phyloP scores from a whole-genome alignment of 129 eudicot species.

The Solidago caesia region DNA sequence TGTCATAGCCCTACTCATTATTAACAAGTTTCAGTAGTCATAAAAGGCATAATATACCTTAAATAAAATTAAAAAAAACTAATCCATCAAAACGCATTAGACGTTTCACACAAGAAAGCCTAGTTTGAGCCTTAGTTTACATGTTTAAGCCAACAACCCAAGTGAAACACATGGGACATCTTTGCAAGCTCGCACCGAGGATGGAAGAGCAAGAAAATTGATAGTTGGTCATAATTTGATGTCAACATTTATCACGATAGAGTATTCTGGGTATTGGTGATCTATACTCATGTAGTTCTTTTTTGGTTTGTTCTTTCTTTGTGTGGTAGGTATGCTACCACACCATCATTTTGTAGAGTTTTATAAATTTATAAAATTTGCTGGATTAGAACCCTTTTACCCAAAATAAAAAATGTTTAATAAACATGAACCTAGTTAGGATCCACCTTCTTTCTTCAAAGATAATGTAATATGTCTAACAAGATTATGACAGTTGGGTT shows the following conservation, averaged over 20 bases:
- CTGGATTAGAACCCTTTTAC: too few relatives aligned
- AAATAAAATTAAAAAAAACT: background rate
- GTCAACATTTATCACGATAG: too few relatives aligned
- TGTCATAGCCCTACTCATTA: conserved; percentile 48
- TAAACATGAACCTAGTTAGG: background rate
- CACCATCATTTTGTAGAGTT: too few relatives aligned
- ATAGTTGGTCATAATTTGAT: too few relatives aligned
- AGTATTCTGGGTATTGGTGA: too few relatives aligned
- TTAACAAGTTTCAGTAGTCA: conserved; percentile 6
- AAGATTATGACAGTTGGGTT: background rate
- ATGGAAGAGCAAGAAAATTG: too few relatives aligned
- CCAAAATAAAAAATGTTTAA: background rate
- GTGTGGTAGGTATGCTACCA: too few relatives aligned
- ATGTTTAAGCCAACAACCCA: background rate
- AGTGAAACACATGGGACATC: too few relatives aligned
- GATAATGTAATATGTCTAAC: background rate
- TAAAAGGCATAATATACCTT: background rate
- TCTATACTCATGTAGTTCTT: too few relatives aligned
- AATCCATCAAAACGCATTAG: background rate
- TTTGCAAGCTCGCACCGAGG: too few relatives aligned
- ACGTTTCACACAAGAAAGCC: background rate
- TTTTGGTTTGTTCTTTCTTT: too few relatives aligned
- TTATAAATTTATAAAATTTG: too few relatives aligned
- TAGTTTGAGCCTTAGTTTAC: background rate
- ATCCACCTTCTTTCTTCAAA: background rate